phyloP scores from a whole-genome alignment of 2,329 filamentous ascomycete species.

The Coniochaeta pulveracea region DNA sequence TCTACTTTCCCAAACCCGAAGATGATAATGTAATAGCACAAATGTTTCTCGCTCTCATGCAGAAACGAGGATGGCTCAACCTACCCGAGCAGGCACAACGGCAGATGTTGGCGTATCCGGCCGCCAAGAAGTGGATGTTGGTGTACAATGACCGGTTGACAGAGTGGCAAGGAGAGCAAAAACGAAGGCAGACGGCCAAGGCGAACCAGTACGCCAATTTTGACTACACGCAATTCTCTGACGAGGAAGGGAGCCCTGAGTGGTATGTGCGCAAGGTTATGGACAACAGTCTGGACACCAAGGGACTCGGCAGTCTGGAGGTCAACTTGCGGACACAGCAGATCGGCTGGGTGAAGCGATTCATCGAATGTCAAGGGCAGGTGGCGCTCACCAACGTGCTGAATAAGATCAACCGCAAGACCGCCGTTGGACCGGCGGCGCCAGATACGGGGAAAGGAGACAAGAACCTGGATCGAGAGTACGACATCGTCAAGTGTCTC shows the following conservation, averaged over 20 bases:
- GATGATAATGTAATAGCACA: conserved; percentile 80
- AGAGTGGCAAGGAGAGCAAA: conserved; percentile 91
- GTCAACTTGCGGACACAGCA: conserved; percentile 94
- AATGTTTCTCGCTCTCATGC: conserved; percentile 89
- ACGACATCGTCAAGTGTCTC: conserved; percentile 94
- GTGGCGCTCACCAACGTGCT: conserved; percentile 91
- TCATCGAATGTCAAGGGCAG: conserved; percentile 95
- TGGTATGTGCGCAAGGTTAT: conserved; percentile 97
- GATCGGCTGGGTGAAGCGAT: conserved; percentile 93
- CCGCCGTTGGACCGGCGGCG: conserved; percentile 59
- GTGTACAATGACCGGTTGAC: conserved; percentile 91
- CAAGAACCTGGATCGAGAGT: conserved; percentile 80
- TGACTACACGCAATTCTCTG: conserved; percentile 65
- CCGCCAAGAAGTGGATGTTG: conserved; percentile 94
- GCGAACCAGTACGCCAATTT: conserved; percentile 58
- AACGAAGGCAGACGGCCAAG: conserved; percentile 64
- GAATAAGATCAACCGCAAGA: conserved; percentile 84
- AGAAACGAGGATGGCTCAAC: conserved; percentile 95
- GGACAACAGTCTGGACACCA: conserved; percentile 86
- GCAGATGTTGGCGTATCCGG: conserved; percentile 92
- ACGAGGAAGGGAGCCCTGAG: conserved; percentile 92
- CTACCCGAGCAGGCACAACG: conserved; percentile 86
- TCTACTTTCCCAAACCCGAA: conserved; percentile 59
- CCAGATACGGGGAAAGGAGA: conserved; percentile 49
- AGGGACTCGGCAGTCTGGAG: conserved; percentile 84